phyloP scores from a whole-genome alignment of 2,329 filamentous ascomycete species.

The Calonectria multiphialidica region DNA sequence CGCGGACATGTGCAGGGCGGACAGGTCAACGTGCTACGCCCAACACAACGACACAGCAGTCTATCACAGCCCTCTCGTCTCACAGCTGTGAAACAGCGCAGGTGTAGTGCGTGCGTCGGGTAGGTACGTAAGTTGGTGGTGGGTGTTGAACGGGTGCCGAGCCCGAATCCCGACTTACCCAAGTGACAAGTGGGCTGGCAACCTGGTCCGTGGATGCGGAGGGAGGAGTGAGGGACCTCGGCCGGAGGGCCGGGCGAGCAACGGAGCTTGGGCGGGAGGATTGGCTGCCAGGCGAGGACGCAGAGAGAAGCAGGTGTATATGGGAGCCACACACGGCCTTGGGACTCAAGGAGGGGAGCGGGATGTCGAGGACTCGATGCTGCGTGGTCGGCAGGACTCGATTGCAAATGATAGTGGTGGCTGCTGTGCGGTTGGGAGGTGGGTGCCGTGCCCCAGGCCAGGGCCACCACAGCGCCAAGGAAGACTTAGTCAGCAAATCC shows the following conservation, averaged over 20 bases:
- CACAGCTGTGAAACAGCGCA: constrained; percentile 5
- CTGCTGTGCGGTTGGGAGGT: constrained; percentile 29
- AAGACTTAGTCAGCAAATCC: constrained; percentile 20
- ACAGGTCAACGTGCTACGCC: constrained; percentile 34
- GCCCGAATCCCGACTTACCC: constrained; percentile 40
- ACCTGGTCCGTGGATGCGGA: constrained; percentile 31
- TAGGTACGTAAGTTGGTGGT: background rate
- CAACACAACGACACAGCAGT: constrained; percentile 2
- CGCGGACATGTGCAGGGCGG: constrained; percentile 25
- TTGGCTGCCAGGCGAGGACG: constrained; percentile 10
- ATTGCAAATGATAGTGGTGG: constrained; percentile 30
- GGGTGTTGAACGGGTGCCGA: constrained; percentile 21
- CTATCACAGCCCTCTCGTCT: constrained; percentile 16
- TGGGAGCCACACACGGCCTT: constrained; percentile 16
- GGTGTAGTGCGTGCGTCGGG: constrained; percentile 1
- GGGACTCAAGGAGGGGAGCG: constrained; percentile 1
- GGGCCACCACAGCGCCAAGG: constrained; percentile 18
- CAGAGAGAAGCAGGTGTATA: constrained; percentile 3
- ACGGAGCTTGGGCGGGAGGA: constrained; percentile 19
- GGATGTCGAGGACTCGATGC: constrained; percentile 1
- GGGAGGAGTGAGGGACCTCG: constrained; percentile 31
- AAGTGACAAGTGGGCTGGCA: constrained; percentile 35
- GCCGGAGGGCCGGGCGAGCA: constrained; percentile 18
- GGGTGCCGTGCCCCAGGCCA: constrained; percentile 17
- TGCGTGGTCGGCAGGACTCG: constrained; percentile 20